Conservation (phyloP, 305 asterid genomes). For the Fraxinus velutina region DNA sequence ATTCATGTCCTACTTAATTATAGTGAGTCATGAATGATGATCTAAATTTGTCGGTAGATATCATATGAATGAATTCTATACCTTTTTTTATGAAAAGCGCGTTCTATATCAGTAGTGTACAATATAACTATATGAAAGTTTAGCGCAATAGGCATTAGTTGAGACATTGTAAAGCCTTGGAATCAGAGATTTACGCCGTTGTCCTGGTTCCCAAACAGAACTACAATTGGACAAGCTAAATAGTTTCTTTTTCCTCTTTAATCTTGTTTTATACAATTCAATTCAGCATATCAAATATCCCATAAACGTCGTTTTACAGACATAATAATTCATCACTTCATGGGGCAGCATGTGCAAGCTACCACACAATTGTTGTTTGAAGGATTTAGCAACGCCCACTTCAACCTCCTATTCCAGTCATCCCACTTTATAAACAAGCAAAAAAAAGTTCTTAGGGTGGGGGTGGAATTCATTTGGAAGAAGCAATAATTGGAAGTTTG, state of each 20-base stretch:
- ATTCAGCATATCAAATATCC: background rate
- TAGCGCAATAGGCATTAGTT: background rate
- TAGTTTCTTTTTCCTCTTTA: background rate
- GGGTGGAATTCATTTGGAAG: background rate
- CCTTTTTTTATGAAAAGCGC: background rate
- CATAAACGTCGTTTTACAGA: background rate
- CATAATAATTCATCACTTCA: background rate
- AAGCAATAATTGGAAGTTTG: slow-evolving; percentile 1
- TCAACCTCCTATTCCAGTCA: background rate
- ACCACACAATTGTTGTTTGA: background rate
- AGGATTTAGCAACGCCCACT: background rate
- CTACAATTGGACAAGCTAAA: background rate
- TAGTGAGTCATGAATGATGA: background rate
- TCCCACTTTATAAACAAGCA: slow-evolving; percentile 2
- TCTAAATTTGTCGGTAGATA: background rate
- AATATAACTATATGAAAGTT: background rate
- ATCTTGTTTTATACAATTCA: background rate
- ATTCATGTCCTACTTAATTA: background rate
- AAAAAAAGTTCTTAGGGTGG: slow-evolving; percentile 5
- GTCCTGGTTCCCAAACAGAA: background rate
- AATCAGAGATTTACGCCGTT: background rate
- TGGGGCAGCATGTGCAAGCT: background rate
- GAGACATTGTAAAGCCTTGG: background rate
- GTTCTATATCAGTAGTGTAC: background rate
- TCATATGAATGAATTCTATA: background rate